These are phyloP conservation scores for Claviceps monticola DNA, from an alignment of 2,329 filamentous ascomycete species.

Conservation along the genomic window DNA sequence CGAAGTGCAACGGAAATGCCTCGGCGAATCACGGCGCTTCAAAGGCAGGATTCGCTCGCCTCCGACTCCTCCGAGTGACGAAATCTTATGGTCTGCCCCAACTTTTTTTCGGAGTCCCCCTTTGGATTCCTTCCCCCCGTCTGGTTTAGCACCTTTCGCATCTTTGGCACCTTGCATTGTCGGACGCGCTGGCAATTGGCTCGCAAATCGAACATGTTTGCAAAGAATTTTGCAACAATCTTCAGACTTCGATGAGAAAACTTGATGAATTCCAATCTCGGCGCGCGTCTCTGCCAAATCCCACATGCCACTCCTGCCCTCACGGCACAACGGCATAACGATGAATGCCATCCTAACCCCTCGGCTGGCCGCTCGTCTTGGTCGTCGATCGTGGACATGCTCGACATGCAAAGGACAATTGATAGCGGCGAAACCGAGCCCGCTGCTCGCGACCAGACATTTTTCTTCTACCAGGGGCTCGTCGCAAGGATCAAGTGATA, in stretches of 20 bases:
- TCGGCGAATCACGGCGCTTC: constrained; percentile 10
- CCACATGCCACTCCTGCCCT: background rate
- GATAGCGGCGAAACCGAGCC: constrained; percentile 17
- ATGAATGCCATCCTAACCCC: constrained; percentile 30
- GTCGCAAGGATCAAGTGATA: constrained; percentile 10
- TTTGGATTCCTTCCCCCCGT: background rate
- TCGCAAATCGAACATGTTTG: constrained; percentile 6
- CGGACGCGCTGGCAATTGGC: background rate
- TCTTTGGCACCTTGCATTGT: background rate
- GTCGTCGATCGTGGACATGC: constrained; percentile 31
- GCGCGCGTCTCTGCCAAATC: background rate
- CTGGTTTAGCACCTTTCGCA: background rate
- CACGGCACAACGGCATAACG: constrained; percentile 6
- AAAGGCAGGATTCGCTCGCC: constrained; percentile 2
- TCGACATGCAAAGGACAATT: constrained; percentile 30
- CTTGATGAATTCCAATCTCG: constrained; percentile 2
- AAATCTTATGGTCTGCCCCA: constrained; percentile 1
- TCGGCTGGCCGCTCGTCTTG: constrained; percentile 23
- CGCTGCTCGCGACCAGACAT: constrained; percentile 12
- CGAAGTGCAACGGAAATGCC: constrained; percentile 3
- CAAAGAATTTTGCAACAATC: background rate
- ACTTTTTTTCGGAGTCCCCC: constrained; percentile 3
- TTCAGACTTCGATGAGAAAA: constrained; percentile 5
- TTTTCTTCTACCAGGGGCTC: constrained; percentile 17
- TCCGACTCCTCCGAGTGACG: constrained; percentile 4